Evolutionary conservation across 345 rosid genomes (phyloP).

Genomic region (Eutrema yunnanense): DNA sequence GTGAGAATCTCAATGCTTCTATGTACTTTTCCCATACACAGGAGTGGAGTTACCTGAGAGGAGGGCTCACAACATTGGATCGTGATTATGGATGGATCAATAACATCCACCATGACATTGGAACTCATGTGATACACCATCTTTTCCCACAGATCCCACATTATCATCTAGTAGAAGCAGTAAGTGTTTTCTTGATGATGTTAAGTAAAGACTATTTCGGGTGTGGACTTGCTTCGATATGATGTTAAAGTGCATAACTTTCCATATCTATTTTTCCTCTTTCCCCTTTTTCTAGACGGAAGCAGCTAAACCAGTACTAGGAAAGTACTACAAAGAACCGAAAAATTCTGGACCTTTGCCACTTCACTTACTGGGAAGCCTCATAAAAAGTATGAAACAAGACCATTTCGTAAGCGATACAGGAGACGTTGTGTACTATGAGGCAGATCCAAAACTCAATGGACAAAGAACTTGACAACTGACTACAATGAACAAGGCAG

Average conservation of each 20-base stretch:
- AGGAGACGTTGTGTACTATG: slow-evolving; percentile 68
- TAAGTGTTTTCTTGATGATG: slow-evolving; percentile 63
- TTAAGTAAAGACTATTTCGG: slow-evolving; percentile 10
- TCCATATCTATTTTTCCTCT: not conserved
- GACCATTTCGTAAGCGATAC: slow-evolving; percentile 70
- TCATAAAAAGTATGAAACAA: slow-evolving; percentile 49
- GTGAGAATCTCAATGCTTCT: not conserved
- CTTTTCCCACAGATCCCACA: slow-evolving; percentile 97
- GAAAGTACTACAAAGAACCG: slow-evolving; percentile 72
- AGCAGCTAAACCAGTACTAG: slow-evolving; percentile 71
- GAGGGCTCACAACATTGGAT: slow-evolving; percentile 85
- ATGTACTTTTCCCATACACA: not conserved
- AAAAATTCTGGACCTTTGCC: slow-evolving; percentile 60
- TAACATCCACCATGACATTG: slow-evolving; percentile 91
- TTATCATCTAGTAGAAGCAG: slow-evolving; percentile 86
- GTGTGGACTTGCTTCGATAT: not conserved
- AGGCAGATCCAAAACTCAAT: slow-evolving; percentile 41
- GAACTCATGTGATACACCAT: slow-evolving; percentile 91
- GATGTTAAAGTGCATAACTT: not conserved
- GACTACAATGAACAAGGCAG: not conserved
- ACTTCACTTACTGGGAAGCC: slow-evolving; percentile 44
- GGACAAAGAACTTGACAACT: slow-evolving; percentile 20
- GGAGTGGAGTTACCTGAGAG: slow-evolving; percentile 90
- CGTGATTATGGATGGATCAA: slow-evolving; percentile 83
- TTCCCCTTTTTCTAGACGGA: slow-evolving; percentile 41